Evolutionary conservation across 139 green algal species (phyloP), one percentile per base, ranked within the genome.

Genomic region (Chlorella sp.): DNA sequence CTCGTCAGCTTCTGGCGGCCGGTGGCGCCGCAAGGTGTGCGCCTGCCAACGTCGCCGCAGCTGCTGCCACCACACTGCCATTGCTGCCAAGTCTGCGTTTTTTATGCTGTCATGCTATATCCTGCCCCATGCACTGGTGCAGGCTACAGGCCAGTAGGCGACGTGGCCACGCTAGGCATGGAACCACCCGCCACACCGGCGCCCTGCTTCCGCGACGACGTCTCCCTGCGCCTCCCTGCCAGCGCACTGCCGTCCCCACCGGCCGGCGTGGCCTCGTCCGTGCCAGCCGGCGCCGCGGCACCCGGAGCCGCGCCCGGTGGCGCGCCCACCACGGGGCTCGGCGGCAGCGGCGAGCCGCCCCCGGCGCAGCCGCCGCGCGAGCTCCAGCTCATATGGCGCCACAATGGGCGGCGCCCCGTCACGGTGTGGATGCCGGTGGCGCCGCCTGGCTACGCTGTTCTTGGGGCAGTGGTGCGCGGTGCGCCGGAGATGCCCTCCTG

Each of bases 381-480:
- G 55, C 94, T 81, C 62, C 71, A 80, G 17, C 83, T 97, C 27
- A 79, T 97, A 15, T 97, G 90, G 87, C 85, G 93, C 5, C 81
- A 90, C 79, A 90, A 85, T 41, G 80, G 76, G 14, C 43, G 61
- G 31, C 61, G 33, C 9, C 81, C 86, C 0, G 70, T 97, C 17
- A 95, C 88, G 0, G 74, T 97, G 29, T 97, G 93, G 93, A 78
- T 85, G 74, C 93, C 93, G 0, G 69, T 94, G 19, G 45, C 93
- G 31, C 90, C 89, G 0, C 61, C 61, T 0, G 91, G 93, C 21
- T 94, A 92, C 70, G 41, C 75, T 40, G 90, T 90, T 9, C 58
- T 92, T 51, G 91, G 93, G 9, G 90, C 83, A 38, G 81, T 97
- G 45, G 86, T 93, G 48, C 82, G 91, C 70, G 79, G 86, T 12